Conservation (phyloP, 1,284 basidiomycete genomes). For the Trametes pubescens region DNA sequence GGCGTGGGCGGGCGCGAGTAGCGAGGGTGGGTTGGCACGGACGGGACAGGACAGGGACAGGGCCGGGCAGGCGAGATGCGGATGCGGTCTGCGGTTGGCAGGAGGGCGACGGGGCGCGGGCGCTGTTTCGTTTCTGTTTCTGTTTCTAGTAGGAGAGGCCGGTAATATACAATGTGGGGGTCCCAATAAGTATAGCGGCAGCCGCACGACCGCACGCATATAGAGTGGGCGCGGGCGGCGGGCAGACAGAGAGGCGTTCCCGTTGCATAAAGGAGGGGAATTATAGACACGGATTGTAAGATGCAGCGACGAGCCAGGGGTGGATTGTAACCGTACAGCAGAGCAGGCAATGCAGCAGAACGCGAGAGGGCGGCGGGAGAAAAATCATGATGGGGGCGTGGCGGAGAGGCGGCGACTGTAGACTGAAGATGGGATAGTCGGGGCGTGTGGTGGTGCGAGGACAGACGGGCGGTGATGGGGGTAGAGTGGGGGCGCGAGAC, state of each 20-base stretch:
- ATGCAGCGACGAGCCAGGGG: slow-evolving; percentile 15
- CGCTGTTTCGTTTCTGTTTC: too few species aligned
- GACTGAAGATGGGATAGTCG: too few species aligned
- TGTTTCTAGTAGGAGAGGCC: slow-evolving; percentile 1
- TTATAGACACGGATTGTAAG: slow-evolving; percentile 10
- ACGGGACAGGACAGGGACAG: too few species aligned
- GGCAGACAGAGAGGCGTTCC: neutral
- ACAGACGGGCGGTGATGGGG: neutral
- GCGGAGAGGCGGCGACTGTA: neutral
- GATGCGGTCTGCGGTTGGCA: too few species aligned
- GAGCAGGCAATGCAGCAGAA: slow-evolving; percentile 21
- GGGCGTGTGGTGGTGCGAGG: neutral
- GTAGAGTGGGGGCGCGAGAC: neutral
- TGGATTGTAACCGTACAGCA: slow-evolving; percentile 28
- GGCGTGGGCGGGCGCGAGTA: too few species aligned
- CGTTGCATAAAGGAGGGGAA: neutral
- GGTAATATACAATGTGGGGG: slow-evolving; percentile 17
- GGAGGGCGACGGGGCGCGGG: too few species aligned
- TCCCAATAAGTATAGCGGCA: slow-evolving; percentile 20
- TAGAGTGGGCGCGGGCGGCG: neutral
- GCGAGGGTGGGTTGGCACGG: too few species aligned
- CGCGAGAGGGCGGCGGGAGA: slow-evolving; percentile 14
- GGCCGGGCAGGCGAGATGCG: too few species aligned
- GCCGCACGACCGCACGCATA: neutral
- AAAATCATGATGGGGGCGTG: slow-evolving; percentile 6